phyloP scores from a whole-genome alignment of 495 filamentous ascomycete species.

The Parmelia sp. region DNA sequence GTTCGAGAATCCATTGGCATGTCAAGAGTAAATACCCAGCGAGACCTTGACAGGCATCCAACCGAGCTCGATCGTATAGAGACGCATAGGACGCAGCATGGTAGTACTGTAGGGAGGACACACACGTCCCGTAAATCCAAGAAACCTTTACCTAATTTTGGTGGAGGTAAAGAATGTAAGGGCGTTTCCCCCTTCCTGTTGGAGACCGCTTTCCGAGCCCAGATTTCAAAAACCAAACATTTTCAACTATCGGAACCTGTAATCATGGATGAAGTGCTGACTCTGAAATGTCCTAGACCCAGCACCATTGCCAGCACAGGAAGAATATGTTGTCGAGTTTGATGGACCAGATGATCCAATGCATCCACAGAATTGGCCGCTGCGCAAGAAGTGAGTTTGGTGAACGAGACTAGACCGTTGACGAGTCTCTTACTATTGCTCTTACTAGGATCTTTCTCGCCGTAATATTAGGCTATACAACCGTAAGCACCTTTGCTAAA shows the following conservation, averaged over 20 bases:
- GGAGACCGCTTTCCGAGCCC: too few relatives aligned
- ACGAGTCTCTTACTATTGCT: neutral
- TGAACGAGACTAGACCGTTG: neutral
- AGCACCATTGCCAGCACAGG: conserved; percentile 60
- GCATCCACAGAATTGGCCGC: conserved; percentile 78
- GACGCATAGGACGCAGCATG: conserved; percentile 68
- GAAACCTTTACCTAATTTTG: conserved; percentile 55
- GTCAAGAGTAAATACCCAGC: conserved; percentile 55
- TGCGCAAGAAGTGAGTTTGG: conserved; percentile 61
- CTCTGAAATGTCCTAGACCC: conserved; percentile 33
- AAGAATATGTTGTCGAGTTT: conserved; percentile 86
- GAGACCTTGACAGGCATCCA: conserved; percentile 64
- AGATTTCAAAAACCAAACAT: too few relatives aligned
- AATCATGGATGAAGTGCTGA: too few relatives aligned
- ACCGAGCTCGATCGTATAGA: conserved; percentile 71
- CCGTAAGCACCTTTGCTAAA: conserved; percentile 24
- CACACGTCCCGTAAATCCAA: conserved; percentile 44
- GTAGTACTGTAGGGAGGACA: conserved; percentile 61
- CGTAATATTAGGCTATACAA: conserved; percentile 72
- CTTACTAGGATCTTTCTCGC: conserved; percentile 49
- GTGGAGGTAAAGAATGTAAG: conserved; percentile 69
- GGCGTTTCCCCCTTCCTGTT: too few relatives aligned
- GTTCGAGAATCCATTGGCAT: conserved; percentile 36
- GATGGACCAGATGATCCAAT: conserved; percentile 70
- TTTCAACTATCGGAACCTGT: too few relatives aligned